phyloP scores from a whole-genome alignment of 805 yeast species.

The Kockiozyma suomiensis region DNA sequence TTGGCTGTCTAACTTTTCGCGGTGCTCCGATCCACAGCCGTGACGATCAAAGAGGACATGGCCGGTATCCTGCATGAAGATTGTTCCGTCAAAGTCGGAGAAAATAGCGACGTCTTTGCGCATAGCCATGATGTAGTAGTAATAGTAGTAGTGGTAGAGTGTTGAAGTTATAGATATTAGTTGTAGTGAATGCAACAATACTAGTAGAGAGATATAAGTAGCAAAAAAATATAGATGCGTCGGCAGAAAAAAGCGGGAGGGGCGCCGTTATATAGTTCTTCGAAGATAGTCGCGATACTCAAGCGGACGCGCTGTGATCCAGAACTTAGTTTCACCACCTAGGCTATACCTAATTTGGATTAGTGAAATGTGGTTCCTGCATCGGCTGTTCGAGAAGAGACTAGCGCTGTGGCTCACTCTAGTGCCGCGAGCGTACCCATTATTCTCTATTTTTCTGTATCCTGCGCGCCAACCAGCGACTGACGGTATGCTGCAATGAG shows the following conservation, averaged over 20 bases:
- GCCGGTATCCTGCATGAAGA: constrained; percentile 51
- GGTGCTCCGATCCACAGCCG: constrained; percentile 47
- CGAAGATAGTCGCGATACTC: too few relatives aligned
- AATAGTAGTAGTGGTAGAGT: not conserved
- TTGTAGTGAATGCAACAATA: not conserved
- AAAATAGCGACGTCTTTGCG: constrained; percentile 34
- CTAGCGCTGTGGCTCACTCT: constrained; percentile 1
- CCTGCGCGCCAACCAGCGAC: too few relatives aligned
- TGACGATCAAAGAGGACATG: constrained; percentile 49
- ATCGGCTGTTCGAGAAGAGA: not conserved
- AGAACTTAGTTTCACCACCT: constrained; percentile 7
- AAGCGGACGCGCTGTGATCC: too few relatives aligned
- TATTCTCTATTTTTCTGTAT: too few relatives aligned
- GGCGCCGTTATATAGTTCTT: too few relatives aligned
- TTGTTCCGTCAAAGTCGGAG: constrained; percentile 50
- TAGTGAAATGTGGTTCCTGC: constrained; percentile 3
- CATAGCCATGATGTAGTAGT: constrained; percentile 12
- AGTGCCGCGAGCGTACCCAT: not conserved
- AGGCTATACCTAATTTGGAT: not conserved
- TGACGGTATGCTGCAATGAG: too few relatives aligned
- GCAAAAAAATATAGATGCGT: too few relatives aligned
- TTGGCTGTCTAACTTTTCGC: constrained; percentile 44
- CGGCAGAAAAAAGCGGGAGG: too few relatives aligned
- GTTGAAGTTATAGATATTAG: not conserved
- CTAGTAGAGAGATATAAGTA: too few relatives aligned